Conservation (phyloP, 192 early-diverging fungal genomes). For the Coemansia sp. region DNA sequence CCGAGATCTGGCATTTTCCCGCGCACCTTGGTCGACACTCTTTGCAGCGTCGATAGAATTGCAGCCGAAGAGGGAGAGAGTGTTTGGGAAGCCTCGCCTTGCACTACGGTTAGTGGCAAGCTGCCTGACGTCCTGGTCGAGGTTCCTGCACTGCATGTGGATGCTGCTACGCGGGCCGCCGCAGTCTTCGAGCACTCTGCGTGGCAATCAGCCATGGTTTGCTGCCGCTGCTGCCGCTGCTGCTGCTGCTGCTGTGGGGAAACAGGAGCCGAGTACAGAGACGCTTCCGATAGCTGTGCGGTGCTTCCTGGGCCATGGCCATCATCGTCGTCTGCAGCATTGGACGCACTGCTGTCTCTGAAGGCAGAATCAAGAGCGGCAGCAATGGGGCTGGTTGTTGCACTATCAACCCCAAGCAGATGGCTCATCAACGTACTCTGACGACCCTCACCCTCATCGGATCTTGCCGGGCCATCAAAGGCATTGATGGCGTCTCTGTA, state of each 20-base stretch:
- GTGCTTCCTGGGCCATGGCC: not conserved
- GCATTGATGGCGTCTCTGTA: constrained; percentile 3
- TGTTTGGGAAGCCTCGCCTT: not conserved
- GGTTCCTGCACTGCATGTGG: not conserved
- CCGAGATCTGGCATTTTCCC: constrained; percentile 36
- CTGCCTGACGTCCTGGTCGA: not conserved
- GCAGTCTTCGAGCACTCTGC: constrained; percentile 12
- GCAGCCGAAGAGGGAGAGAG: not conserved
- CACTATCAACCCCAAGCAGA: not conserved
- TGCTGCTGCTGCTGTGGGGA: not conserved
- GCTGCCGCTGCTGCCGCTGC: not conserved
- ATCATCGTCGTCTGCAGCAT: not conserved
- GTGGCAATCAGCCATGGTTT: not conserved
- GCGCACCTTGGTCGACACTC: constrained; percentile 23
- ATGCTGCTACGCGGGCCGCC: not conserved
- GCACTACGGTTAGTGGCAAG: not conserved
- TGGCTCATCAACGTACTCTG: not conserved
- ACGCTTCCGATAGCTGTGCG: not conserved
- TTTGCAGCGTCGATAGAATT: constrained; percentile 1
- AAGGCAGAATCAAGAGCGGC: not conserved
- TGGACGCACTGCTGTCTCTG: not conserved
- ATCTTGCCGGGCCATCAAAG: constrained; percentile 2
- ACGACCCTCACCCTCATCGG: not conserved
- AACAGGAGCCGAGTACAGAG: not conserved
- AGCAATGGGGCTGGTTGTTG: not conserved